Conservation (phyloP, 805 yeast genomes). For the Lipomyces yamanashiensis region DNA sequence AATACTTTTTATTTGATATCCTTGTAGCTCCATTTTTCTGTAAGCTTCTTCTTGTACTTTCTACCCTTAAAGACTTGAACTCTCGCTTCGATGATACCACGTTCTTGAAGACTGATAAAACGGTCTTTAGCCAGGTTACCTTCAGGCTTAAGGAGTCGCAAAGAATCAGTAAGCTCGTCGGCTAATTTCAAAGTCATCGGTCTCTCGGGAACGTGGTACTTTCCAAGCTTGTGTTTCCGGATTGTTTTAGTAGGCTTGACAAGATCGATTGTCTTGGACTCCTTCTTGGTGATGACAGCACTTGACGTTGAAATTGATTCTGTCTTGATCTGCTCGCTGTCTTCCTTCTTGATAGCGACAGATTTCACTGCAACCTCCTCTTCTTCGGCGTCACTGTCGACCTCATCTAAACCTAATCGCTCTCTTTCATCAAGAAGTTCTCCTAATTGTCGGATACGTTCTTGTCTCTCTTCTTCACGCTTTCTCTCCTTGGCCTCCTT, state of each 20-base stretch:
- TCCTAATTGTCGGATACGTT: slow-evolving; percentile 67
- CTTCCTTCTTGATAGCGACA: slow-evolving; percentile 59
- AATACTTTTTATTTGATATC: slow-evolving; percentile 49
- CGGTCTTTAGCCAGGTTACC: slow-evolving; percentile 85
- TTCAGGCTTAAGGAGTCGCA: slow-evolving; percentile 85
- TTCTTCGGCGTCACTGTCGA: slow-evolving; percentile 44
- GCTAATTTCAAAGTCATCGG: slow-evolving; percentile 77
- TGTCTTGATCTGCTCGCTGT: slow-evolving; percentile 57
- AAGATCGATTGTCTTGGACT: slow-evolving; percentile 46
- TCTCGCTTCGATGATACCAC: slow-evolving; percentile 87
- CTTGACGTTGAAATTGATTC: slow-evolving; percentile 45
- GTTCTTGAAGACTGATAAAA: slow-evolving; percentile 76
- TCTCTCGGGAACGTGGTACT: slow-evolving; percentile 48
- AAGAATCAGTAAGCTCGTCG: slow-evolving; percentile 83
- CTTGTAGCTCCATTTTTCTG: slow-evolving; percentile 93
- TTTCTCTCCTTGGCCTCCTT: slow-evolving; percentile 61
- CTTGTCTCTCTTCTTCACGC: slow-evolving; percentile 64
- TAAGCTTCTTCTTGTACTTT: slow-evolving; percentile 71
- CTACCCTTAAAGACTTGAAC: slow-evolving; percentile 67
- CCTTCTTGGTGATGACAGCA: background rate
- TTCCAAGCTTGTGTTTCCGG: slow-evolving; percentile 39
- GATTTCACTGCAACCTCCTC: slow-evolving; percentile 64
- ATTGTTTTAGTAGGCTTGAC: slow-evolving; percentile 40
- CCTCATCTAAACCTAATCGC: slow-evolving; percentile 48
- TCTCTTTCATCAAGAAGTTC: slow-evolving; percentile 63